Base-by-base conservation (phyloP, 495 filamentous ascomycete species). In the Daldinia decipiens region DNA sequence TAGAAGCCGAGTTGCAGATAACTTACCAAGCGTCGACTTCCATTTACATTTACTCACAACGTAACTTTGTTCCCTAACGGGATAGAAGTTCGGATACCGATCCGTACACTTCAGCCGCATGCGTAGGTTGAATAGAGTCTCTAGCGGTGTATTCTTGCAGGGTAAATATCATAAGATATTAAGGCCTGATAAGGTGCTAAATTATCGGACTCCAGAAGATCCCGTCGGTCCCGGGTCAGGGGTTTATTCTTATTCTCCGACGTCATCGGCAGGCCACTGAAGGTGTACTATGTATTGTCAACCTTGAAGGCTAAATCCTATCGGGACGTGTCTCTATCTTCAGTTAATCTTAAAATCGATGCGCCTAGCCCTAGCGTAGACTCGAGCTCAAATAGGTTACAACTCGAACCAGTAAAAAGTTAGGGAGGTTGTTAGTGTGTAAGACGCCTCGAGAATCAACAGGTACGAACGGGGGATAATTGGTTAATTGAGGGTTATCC, bases 401-500 rank as follows among this genome's bases (percentile, higher is more conserved):
- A 55, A 65, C 51, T 62, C 15, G 45, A 57, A 34, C 68, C 52
- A 62, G 21, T 58, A 43, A 53, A 52, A 62, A 39, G 19, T 57
- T 27, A 50, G 53, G 53, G 36, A 24, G 40, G 24, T 32, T 34
- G 36, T 50, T 62, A 68, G 24, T 36, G 53, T 39, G 43, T 8
- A 62, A 43, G 38, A 53, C 50, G 53, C 43, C 31, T 45, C 21
- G 43, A 43, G 13, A 11, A 60, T 51, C 47, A 50, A 65, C 70
- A 73, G 70, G 70, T 62, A 73, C 70, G 29, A 11, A 57, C 8
- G 51, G 5, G 17, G 1, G 40, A n/a, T 45, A 5, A 73, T 73
- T 73, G 70, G 70, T 19, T 52, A 26, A 53, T 50, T 21, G 12
- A 47, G 4, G 1, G 31, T 61, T 62, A 68, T 52, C 70, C 57